Conservation (phyloP, 2,329 filamentous ascomycete species). For the Tolypocladium tropicale region DNA sequence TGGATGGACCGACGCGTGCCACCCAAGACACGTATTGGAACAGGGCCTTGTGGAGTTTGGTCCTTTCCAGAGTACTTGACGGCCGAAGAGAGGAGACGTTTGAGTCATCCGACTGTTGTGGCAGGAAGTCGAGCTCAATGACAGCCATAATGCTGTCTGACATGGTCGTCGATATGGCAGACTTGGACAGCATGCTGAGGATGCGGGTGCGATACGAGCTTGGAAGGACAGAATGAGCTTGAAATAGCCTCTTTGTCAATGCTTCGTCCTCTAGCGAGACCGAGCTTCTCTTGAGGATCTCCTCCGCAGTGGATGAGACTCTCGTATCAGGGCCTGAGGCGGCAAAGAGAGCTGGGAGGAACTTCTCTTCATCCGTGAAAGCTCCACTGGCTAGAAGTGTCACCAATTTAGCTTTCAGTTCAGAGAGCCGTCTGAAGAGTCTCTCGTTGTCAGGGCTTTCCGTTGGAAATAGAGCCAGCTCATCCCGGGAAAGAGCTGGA, state of each 20-base stretch:
- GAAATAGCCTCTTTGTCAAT: constrained; percentile 57
- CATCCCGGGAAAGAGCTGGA: constrained; percentile 18
- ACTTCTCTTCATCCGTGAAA: constrained; percentile 74
- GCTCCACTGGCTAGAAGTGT: constrained; percentile 73
- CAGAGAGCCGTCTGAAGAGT: constrained; percentile 25
- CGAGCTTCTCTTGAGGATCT: constrained; percentile 71
- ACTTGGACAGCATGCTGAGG: constrained; percentile 66
- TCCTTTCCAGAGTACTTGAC: constrained; percentile 57
- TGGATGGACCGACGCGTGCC: constrained; percentile 56
- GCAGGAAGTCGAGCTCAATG: constrained; percentile 55
- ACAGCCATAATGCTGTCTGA: constrained; percentile 57
- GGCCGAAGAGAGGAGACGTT: constrained; percentile 11
- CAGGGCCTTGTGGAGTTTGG: constrained; percentile 70
- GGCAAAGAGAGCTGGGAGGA: constrained; percentile 74
- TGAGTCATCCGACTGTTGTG: constrained; percentile 3
- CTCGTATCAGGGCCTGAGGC: constrained; percentile 73
- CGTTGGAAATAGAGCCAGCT: constrained; percentile 19
- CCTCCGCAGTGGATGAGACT: constrained; percentile 76
- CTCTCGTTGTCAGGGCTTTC: constrained; percentile 54
- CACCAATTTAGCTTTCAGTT: constrained; percentile 46
- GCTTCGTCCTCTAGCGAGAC: constrained; percentile 60
- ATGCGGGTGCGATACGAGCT: constrained; percentile 69
- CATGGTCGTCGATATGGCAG: constrained; percentile 60
- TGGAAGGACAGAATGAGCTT: constrained; percentile 63
- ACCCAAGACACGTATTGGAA: constrained; percentile 86